Evolutionary conservation across 108 stramenopile genomes (phyloP), one percentile per base, ranked within the genome.

Genomic region (Discostella pseudostelligera): DNA sequence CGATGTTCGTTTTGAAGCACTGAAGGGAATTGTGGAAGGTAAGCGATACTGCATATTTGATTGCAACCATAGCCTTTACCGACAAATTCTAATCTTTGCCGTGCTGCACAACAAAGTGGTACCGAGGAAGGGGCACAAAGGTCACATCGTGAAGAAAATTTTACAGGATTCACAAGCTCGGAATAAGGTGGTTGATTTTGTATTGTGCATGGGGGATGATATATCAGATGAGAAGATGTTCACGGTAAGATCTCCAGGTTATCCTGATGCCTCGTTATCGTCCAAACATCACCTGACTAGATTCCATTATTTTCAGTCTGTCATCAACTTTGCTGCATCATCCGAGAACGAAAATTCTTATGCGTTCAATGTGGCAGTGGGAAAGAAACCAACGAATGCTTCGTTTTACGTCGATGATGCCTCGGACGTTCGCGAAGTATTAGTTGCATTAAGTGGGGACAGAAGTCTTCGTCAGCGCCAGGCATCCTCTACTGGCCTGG

Each of bases 191-290:
- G 84, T 93, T 16, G 96, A 96, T 78, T 98, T 96, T 73, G 56
- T 92, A n/a, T 49, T 97, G 35, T 95, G 93, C 59, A 82, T 96
- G 69, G 97, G 97, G 35, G 97, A 98, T 75, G 96, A 96, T 65
- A 84, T 90, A 22, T 85, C 93, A 22, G 97, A 98, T 76, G 97
- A 98, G 70, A 95, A 97, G 58, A 98, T 98, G 97, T 98, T 98
- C 75, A 88, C 88, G 7, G 71, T 72, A 28, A 64, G 69, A 17
- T 35, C 17, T 16, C 14, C 54, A 17, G 69, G 63, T 0, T 22
- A 16, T 70, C 11, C 24, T 54, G 4, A 42, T 40, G 29, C 1
- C 22, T 35, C 47, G n/a, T 54, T 11, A 11, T 40, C 4, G 36
- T 64, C 0, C 49, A 25, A 32, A 24, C 6, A 64, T 6, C 11